A percentile compares a stretch with the other conserved stretches of the same genome.
phyloP scores from a whole-genome alignment of 495 filamentous ascomycete genomes.

The Penicillium paradoxum region DNA sequence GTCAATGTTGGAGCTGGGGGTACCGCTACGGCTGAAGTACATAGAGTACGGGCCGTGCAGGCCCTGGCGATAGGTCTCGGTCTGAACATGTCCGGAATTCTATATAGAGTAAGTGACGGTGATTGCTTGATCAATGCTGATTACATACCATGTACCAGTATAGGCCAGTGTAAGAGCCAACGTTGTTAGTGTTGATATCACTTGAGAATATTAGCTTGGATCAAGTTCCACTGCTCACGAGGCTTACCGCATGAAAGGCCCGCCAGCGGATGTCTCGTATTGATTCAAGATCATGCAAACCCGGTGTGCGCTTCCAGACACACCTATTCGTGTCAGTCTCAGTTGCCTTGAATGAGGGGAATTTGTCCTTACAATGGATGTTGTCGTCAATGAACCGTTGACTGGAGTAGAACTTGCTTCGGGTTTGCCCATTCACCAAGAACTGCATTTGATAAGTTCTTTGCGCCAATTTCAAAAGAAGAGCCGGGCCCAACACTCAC shows the following conservation, averaged over 20 bases:
- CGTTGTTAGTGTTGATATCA: constrained; percentile 63
- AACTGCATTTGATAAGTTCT: constrained; percentile 24
- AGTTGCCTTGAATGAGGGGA: not conserved
- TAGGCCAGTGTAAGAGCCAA: constrained; percentile 50
- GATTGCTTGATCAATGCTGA: too few species aligned
- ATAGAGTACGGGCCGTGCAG: constrained; percentile 65
- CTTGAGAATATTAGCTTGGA: constrained; percentile 23
- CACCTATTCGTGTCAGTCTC: constrained; percentile 17
- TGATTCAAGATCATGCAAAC: constrained; percentile 38
- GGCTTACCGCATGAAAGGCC: constrained; percentile 44
- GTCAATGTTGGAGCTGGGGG: constrained; percentile 48
- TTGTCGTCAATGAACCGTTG: constrained; percentile 63
- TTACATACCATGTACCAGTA: constrained; percentile 60
- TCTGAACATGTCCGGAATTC: constrained; percentile 59
- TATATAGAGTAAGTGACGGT: not conserved
- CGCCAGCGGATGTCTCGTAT: constrained; percentile 44
- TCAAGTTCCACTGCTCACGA: not conserved
- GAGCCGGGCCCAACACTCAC: constrained; percentile 7
- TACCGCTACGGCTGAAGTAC: constrained; percentile 54
- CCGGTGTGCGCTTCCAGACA: constrained; percentile 27
- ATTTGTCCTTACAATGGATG: constrained; percentile 44
- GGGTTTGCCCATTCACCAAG: constrained; percentile 54
- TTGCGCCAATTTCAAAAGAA: not conserved
- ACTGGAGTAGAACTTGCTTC: constrained; percentile 66
- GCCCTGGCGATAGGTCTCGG: constrained; percentile 56